Percentiles rank a stretch among this genome's conserved stretches.
These are phyloP conservation scores for Aurinia saxatilis DNA, from an alignment of 345 rosid species.

Conservation along the genomic window DNA sequence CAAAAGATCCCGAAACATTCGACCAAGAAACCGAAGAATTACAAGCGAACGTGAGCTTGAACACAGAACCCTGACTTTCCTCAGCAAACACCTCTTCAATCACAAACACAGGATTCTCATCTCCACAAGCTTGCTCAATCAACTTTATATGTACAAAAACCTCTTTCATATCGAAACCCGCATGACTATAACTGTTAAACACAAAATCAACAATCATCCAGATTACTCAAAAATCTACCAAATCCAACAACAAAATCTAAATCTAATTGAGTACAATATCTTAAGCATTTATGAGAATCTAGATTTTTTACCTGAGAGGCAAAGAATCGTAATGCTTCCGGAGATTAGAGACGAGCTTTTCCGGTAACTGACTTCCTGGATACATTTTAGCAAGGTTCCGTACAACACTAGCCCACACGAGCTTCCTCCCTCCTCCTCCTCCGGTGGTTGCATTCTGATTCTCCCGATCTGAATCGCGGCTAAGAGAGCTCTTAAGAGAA, in stretches of 20 bases:
- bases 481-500: conserved; percentile 77
- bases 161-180: conserved; percentile 89
- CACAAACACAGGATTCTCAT: conserved; percentile 60
- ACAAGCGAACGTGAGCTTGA: conserved; percentile 72
- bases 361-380: conserved; percentile 92
- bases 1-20: conserved; percentile 67
- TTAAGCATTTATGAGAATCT: neutral
- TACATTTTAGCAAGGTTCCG: conserved; percentile 86
- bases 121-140: conserved; percentile 78
- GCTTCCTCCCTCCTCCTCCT: conserved; percentile 43
- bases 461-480: conserved; percentile 56
- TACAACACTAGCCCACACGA: conserved; percentile 81
- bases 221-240: neutral
- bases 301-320: conserved; percentile 70
- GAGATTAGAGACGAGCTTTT: conserved; percentile 84
- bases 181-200: conserved; percentile 71
- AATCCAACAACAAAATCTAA: neutral
- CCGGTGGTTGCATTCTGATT: conserved; percentile 24
- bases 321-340: conserved; percentile 92
- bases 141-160: conserved; percentile 79
- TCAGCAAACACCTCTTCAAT: conserved; percentile 63
- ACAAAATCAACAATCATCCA: neutral
- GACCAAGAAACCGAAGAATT: conserved; percentile 72
- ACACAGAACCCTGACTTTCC: conserved; percentile 47
- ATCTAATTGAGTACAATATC: neutral